Percentiles rank a stretch among this genome's conserved stretches.
phyloP scores from a whole-genome alignment of 768 basidiomycete species.

The Psilocybe azurescens region DNA sequence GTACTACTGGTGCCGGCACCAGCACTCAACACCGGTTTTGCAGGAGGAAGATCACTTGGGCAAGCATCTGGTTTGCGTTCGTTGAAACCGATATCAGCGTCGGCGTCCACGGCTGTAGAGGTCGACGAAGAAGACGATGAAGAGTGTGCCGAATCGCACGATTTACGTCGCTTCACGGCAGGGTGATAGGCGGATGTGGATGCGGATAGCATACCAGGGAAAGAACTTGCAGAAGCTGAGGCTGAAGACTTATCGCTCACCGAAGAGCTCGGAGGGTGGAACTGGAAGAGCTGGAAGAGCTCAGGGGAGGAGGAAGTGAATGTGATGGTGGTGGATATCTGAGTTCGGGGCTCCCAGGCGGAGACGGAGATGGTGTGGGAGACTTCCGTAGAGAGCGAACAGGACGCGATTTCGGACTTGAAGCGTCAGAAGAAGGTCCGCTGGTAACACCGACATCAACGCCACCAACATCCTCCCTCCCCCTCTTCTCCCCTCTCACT shows the following conservation, averaged over 20 bases:
- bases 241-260: not conserved
- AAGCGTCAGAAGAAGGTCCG: not conserved
- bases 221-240: not conserved
- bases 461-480: not conserved
- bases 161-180: constrained; percentile 18
- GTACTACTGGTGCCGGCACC: not conserved
- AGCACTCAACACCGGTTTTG: not conserved
- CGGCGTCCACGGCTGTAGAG: not conserved
- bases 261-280: not conserved
- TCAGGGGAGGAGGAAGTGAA: not conserved
- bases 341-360: not conserved
- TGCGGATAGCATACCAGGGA: not conserved
- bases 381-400: not conserved
- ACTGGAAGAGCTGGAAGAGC: not conserved
- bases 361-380: not conserved
- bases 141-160: constrained; percentile 6
- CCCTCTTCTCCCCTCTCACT: not conserved
- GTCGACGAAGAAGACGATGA: not conserved
- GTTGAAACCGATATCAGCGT: not conserved
- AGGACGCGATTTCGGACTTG: not conserved
- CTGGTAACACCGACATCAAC: not conserved
- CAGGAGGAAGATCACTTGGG: not conserved
- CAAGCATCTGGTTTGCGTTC: not conserved
- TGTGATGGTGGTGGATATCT: not conserved
- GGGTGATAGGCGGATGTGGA: not conserved